A percentile compares a stretch with the other conserved stretches of the same genome.
These are phyloP conservation scores for Trichophaea hybrida DNA, from an alignment of 2,329 filamentous ascomycete genomes.

Conservation along the genomic window DNA sequence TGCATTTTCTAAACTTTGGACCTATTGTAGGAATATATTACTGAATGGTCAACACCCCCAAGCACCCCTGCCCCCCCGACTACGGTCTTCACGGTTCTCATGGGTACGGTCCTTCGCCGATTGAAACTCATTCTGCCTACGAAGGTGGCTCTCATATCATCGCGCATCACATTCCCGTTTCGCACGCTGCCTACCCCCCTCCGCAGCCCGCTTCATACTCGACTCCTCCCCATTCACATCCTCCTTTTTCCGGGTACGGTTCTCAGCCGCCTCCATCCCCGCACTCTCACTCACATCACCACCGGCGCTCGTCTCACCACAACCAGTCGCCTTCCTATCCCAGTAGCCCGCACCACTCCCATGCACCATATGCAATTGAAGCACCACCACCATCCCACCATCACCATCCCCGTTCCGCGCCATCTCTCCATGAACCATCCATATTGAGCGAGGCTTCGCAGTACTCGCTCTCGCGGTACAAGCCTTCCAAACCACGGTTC, in stretches of 20 bases:
- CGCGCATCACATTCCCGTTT: conserved; percentile 16
- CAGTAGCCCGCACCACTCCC: conserved; percentile 16
- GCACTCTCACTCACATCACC: conserved; percentile 8
- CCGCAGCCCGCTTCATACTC: conserved; percentile 14
- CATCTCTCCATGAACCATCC: conserved; percentile 9
- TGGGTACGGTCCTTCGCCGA: conserved; percentile 1
- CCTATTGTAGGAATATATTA: neutral
- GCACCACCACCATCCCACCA: neutral
- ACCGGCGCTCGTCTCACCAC: conserved; percentile 6
- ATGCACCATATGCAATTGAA: conserved; percentile 8
- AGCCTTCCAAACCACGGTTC: conserved; percentile 9
- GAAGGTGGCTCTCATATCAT: conserved; percentile 7
- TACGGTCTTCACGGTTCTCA: conserved; percentile 18
- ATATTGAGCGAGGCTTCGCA: conserved; percentile 19
- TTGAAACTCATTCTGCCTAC: conserved; percentile 2
- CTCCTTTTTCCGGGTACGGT: conserved; percentile 3
- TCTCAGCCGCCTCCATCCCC: conserved; percentile 18
- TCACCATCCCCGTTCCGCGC: conserved; percentile 2
- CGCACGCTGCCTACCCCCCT: conserved; percentile 9
- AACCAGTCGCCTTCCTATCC: conserved; percentile 9
- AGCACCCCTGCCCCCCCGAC: conserved; percentile 14
- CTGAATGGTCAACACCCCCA: conserved; percentile 8
- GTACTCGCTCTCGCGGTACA: conserved; percentile 18
- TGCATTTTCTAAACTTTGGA: neutral
- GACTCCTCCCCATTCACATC: conserved; percentile 8